These are phyloP conservation scores for Corniculantispora saksenae DNA, from an alignment of 2,329 filamentous ascomycete species.

Conservation along the genomic window DNA sequence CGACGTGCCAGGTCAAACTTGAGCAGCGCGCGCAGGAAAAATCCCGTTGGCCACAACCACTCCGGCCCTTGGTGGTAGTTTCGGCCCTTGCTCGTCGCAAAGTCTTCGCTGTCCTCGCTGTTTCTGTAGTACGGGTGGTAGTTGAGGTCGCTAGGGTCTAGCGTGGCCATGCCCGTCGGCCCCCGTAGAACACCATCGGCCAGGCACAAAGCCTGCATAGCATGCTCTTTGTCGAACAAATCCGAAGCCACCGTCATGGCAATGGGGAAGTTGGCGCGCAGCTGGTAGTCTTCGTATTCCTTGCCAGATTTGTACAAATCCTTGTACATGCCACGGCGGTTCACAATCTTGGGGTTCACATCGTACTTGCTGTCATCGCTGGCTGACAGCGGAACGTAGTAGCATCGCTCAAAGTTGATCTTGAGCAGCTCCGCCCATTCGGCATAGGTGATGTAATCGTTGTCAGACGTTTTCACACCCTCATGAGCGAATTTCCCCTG, in stretches of 20 bases:
- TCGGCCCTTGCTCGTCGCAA: slow-evolving; percentile 86
- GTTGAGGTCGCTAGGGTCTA: slow-evolving; percentile 89
- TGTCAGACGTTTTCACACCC: slow-evolving; percentile 68
- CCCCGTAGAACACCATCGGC: slow-evolving; percentile 80
- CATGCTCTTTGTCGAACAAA: slow-evolving; percentile 78
- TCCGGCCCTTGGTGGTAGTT: slow-evolving; percentile 99
- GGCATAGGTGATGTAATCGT: slow-evolving; percentile 63
- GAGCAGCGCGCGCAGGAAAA: slow-evolving; percentile 87
- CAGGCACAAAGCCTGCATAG: slow-evolving; percentile 75
- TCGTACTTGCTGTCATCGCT: slow-evolving; percentile 76
- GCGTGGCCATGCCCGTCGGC: slow-evolving; percentile 90
- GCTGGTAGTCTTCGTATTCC: slow-evolving; percentile 96
- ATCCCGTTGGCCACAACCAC: slow-evolving; percentile 97
- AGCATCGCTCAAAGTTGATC: slow-evolving; percentile 86
- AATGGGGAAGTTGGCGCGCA: slow-evolving; percentile 91
- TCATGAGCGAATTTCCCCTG: slow-evolving; percentile 71
- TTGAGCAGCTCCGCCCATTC: slow-evolving; percentile 83
- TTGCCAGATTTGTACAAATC: slow-evolving; percentile 92
- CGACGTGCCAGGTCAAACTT: slow-evolving; percentile 83
- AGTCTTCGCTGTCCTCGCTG: slow-evolving; percentile 87
- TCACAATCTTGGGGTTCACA: slow-evolving; percentile 76
- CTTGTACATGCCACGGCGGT: slow-evolving; percentile 96
- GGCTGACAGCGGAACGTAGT: slow-evolving; percentile 74
- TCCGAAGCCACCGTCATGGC: slow-evolving; percentile 92
- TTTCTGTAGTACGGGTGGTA: slow-evolving; percentile 96